Evolutionary conservation across 331 rosid genomes (phyloP), one percentile per base, ranked within the genome.

Genomic region (Prunus yedoensis): DNA sequence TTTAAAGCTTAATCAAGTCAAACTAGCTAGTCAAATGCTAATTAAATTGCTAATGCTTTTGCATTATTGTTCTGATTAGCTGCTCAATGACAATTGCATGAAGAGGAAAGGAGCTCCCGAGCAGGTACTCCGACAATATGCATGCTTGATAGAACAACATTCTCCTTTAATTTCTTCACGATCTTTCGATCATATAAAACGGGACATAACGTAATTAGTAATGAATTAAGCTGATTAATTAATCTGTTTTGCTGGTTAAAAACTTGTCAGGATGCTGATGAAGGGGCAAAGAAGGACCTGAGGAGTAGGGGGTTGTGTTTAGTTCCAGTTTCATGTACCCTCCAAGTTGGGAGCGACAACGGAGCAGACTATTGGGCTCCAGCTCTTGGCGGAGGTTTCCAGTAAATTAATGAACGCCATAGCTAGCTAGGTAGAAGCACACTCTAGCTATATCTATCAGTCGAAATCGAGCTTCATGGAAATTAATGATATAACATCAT

Each of bases 351-450:
- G 74, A 90, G 91, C 78, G 98, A 95, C 66, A 95, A 92, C 75
- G 99, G 99, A 66, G 99, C 98, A 1, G 99, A 95, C 65, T 95
- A 90, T 81, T 95, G 99, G 99, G 97, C 99, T 45, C 98, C 99
- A 1, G 89, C 98, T 63, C 82, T 89, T 3, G 81, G 93, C 0
- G 93, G 66, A 6, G 66, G 91, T 75, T 94, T 90, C 86, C 89
- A 81, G 77, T 91, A 85, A 87, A 74, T 14, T 18, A 35, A 32
- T 13, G 68, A 35, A 75, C 59, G 25, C 11, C 62, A 54, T 38
- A 71, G 3, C 62, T 38, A 56, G 62, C 27, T 56, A 45, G 72
- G 73, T 38, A 74, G 85, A 86, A 75, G 85, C 87, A 75, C 78
- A 73, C 58, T 30, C 46, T 65, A 18, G 20, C 41, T 65, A 38